Conservation (phyloP, 2,329 filamentous ascomycete genomes). For the Penicillium vulpinum region DNA sequence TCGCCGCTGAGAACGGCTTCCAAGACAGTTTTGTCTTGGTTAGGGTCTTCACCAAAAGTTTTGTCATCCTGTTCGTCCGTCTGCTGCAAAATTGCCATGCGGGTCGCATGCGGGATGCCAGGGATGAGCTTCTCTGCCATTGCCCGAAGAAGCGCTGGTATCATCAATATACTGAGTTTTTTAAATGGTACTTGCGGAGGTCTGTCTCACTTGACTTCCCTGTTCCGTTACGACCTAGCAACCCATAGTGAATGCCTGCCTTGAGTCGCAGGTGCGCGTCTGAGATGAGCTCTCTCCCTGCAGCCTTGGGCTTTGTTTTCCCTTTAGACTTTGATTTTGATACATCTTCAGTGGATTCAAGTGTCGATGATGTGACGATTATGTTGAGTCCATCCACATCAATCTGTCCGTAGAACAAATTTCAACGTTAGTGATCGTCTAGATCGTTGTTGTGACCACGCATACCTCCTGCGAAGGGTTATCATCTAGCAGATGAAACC, state of each 20-base stretch:
- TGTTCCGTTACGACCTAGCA: conserved; percentile 77
- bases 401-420: conserved; percentile 48
- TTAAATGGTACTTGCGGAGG: background rate
- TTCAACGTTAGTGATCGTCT: background rate
- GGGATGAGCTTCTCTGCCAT: conserved; percentile 78
- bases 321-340: conserved; percentile 34
- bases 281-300: conserved; percentile 63
- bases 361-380: conserved; percentile 53
- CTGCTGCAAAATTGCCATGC: conserved; percentile 70
- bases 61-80: conserved; percentile 46
- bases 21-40: conserved; percentile 54
- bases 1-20: conserved; percentile 65
- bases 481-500: conserved; percentile 62
- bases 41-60: conserved; percentile 8
- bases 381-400: conserved; percentile 74
- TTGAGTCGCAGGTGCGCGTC: conserved; percentile 72
- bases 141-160: conserved; percentile 66
- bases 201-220: conserved; percentile 69
- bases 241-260: conserved; percentile 70
- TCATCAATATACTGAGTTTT: conserved; percentile 3
- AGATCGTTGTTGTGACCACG: background rate
- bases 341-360: conserved; percentile 19
- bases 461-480: conserved; percentile 56
- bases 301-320: conserved; percentile 54
- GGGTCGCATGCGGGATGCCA: conserved; percentile 66